Evolutionary conservation across 1,284 basidiomycete genomes (phyloP).

Genomic region (Melampsora larici-populina): DNA sequence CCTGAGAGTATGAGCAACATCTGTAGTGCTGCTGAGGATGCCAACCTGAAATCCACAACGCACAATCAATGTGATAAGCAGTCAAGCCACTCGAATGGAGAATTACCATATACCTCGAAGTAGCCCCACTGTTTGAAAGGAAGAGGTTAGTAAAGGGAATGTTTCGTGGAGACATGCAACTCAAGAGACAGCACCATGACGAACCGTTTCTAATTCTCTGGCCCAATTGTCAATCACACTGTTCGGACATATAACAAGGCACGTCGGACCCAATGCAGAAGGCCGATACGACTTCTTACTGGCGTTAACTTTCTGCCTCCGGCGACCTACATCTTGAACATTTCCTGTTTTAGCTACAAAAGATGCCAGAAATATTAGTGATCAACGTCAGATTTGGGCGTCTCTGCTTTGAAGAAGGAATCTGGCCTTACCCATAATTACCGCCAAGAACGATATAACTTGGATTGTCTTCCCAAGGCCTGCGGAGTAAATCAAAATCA

Average conservation of each 20-base stretch:
- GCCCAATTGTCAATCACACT: constrained; percentile 42
- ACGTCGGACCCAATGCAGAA: constrained; percentile 26
- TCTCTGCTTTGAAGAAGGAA: not conserved
- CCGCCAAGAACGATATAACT: constrained; percentile 39
- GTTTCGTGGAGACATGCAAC: not conserved
- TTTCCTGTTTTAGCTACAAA: constrained; percentile 21
- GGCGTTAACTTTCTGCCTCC: constrained; percentile 22
- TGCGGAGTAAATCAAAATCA: not conserved
- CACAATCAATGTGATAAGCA: not conserved
- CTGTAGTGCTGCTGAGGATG: not conserved
- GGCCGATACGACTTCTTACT: constrained; percentile 15
- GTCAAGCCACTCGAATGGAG: not conserved
- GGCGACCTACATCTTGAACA: constrained; percentile 16
- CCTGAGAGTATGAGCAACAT: constrained; percentile 12
- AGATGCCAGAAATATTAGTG: not conserved
- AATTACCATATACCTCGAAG: constrained; percentile 24
- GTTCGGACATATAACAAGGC: constrained; percentile 39
- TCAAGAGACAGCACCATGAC: not conserved
- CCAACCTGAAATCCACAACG: not conserved
- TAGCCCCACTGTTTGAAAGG: constrained; percentile 28
- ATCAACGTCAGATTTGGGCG: not conserved
- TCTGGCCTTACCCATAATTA: constrained; percentile 20
- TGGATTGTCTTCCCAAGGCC: constrained; percentile 42
- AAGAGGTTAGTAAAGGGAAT: not conserved
- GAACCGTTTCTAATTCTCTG: constrained; percentile 25